phyloP scores from a whole-genome alignment of 2,329 filamentous ascomycete genomes.

The Verticillium nubilum region DNA sequence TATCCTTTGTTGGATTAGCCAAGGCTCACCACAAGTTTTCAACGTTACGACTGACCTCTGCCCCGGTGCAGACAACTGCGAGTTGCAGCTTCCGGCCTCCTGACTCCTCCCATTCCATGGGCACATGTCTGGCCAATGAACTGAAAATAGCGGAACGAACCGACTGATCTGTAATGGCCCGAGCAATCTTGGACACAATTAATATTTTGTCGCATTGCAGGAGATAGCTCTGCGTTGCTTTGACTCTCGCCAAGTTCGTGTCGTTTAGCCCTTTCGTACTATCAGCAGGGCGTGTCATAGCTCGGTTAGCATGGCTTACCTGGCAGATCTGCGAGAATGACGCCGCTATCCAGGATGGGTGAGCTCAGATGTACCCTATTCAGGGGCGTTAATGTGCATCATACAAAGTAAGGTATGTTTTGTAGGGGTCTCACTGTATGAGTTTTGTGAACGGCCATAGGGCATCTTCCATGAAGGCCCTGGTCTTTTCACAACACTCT shows the following conservation, averaged over 20 bases:
- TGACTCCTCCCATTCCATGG: slow-evolving; percentile 20
- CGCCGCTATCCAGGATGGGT: slow-evolving; percentile 22
- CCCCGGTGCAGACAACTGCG: slow-evolving; percentile 26
- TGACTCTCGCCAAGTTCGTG: slow-evolving; percentile 27
- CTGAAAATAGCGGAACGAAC: slow-evolving; percentile 23
- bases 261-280: slow-evolving; percentile 18
- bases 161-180: slow-evolving; percentile 24
- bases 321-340: slow-evolving; percentile 28
- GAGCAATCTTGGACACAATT: slow-evolving; percentile 25
- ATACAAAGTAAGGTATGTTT: background rate
- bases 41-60: slow-evolving; percentile 16
- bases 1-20: slow-evolving; percentile 16
- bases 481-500: slow-evolving; percentile 22
- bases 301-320: slow-evolving; percentile 15
- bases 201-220: slow-evolving; percentile 27
- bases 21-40: background rate
- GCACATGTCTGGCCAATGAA: slow-evolving; percentile 20
- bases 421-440: slow-evolving; percentile 18
- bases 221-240: slow-evolving; percentile 26
- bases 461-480: slow-evolving; percentile 23
- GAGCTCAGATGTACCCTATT: slow-evolving; percentile 23
- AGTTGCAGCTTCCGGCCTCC: slow-evolving; percentile 19
- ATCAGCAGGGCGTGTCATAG: background rate
- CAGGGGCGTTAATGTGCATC: background rate
- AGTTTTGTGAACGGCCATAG: slow-evolving; percentile 30